Percentiles rank a stretch among this genome's conserved stretches.
Evolutionary conservation across 2,329 filamentous ascomycete genomes (phyloP).

Genomic region (Claviceps monticola): DNA sequence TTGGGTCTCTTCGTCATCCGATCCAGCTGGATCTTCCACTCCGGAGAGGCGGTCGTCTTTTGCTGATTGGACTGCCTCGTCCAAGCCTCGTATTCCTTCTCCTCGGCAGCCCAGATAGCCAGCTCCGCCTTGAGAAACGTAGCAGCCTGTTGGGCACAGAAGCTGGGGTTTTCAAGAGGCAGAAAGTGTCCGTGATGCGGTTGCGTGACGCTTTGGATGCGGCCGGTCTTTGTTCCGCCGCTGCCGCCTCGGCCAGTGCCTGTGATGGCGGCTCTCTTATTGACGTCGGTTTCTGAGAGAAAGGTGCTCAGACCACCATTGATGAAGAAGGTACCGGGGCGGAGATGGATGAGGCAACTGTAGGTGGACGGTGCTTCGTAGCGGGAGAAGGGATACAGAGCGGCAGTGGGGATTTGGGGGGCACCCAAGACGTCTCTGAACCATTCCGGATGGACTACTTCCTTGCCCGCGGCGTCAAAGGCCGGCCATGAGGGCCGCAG

Average conservation of each 20-base stretch:
- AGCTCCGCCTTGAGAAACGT: slow-evolving; percentile 45
- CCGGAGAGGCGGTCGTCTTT: slow-evolving; percentile 37
- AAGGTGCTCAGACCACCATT: slow-evolving; percentile 49
- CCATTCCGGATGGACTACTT: slow-evolving; percentile 24
- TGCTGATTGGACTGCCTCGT: slow-evolving; percentile 30
- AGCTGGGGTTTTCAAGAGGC: slow-evolving; percentile 61
- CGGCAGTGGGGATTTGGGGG: slow-evolving; percentile 20
- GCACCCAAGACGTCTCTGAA: slow-evolving; percentile 31
- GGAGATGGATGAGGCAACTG: slow-evolving; percentile 41
- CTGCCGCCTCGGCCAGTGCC: slow-evolving; percentile 54
- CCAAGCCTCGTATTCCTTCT: slow-evolving; percentile 44
- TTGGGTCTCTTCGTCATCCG: slow-evolving; percentile 8
- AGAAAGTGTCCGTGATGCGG: slow-evolving; percentile 63
- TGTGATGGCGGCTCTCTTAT: slow-evolving; percentile 49
- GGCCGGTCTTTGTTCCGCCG: slow-evolving; percentile 47
- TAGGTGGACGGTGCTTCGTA: slow-evolving; percentile 47
- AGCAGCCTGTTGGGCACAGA: slow-evolving; percentile 48
- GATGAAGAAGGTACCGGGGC: slow-evolving; percentile 54
- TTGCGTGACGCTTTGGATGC: slow-evolving; percentile 52
- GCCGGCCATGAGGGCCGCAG: slow-evolving; percentile 44
- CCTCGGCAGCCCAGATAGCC: slow-evolving; percentile 40
- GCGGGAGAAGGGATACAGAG: slow-evolving; percentile 48
- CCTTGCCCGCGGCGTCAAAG: slow-evolving; percentile 22
- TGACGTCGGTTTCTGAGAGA: slow-evolving; percentile 33
- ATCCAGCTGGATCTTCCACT: slow-evolving; percentile 41